phyloP scores from a whole-genome alignment of 176 grass and related monocot genomes.

The Carex pumila region DNA sequence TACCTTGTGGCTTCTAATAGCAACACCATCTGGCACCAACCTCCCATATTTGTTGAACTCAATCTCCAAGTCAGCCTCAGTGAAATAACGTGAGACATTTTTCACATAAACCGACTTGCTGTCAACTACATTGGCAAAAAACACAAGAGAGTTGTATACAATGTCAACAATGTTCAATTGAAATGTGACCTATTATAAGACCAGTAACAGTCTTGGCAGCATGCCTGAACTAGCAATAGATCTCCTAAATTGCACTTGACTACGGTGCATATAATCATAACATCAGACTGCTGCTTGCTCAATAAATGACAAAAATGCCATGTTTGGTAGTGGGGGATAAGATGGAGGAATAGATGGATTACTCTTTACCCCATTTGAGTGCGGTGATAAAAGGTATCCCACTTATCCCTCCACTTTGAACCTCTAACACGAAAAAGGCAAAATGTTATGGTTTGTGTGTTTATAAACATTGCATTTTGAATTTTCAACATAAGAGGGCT shows the following conservation, averaged over 20 bases:
- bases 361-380: neutral
- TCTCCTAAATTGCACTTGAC: neutral
- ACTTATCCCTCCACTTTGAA: neutral
- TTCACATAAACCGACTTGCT: constrained; percentile 22
- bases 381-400: neutral
- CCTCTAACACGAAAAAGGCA: neutral
- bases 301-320: neutral
- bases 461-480: neutral
- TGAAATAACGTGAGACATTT: constrained; percentile 19
- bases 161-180: neutral
- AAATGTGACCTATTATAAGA: neutral
- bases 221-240: neutral
- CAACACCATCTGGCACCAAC: neutral
- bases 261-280: neutral
- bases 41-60: constrained; percentile 1
- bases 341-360: neutral
- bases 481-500: neutral
- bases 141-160: neutral
- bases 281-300: neutral
- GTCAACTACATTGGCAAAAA: constrained; percentile 13
- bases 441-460: neutral
- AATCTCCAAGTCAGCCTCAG: constrained; percentile 6
- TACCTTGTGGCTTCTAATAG: constrained; percentile 28
- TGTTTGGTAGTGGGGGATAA: neutral
- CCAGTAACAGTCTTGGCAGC: neutral